Base-by-base conservation (phyloP, 805 yeast genomes). In the Ogataea angusta region DNA sequence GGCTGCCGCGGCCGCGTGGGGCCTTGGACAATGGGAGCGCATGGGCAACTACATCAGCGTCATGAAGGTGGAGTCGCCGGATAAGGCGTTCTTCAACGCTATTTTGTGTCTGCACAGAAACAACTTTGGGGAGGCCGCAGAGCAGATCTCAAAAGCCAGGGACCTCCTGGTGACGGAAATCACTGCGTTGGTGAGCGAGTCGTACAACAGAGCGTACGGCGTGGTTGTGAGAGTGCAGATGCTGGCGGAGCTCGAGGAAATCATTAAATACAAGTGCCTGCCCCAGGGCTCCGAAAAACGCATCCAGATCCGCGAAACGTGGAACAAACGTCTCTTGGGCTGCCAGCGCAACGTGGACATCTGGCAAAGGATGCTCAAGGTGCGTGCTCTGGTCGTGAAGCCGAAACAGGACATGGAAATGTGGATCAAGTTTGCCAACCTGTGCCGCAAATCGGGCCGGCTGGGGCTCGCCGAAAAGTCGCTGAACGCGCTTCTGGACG, bases 1-100 rank as follows among this genome's bases (percentile, higher is more conserved):
- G 39, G 99, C 98, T 0, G 99, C 99, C 0, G 97, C 98, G 2
- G 97, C 99, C 1, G 88, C 98, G 1, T 93, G 99, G 99, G 97
- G 98, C 12, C 69, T 95, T 30, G 91, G 91, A 2, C 93, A 87
- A 57, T 95, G 99, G 99, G 96, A 89, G 50, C 73, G 86, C 53
- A 90, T 95, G 89, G 97, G 87, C 54, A 77, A 85, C 6, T 93
- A 89, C 53, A 90, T 91, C 41, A 70, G 79, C 49, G 95, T 85
- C 2, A 89, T 93, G 95, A 87, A 87, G 51, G 69, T 78, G 2
- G 96, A 88, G 46, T 85, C 96, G 2, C 96, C 98, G 0, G 98
- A 93, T 57, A 80, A 89, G 44, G 91, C 96, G 2, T 95, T 93
- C 62, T 93, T 91, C 70, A 85, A 88, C 55, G 96, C 99, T 1